phyloP scores from a whole-genome alignment of 2,329 filamentous ascomycete species.

The Diaporthe citrichinensis region DNA sequence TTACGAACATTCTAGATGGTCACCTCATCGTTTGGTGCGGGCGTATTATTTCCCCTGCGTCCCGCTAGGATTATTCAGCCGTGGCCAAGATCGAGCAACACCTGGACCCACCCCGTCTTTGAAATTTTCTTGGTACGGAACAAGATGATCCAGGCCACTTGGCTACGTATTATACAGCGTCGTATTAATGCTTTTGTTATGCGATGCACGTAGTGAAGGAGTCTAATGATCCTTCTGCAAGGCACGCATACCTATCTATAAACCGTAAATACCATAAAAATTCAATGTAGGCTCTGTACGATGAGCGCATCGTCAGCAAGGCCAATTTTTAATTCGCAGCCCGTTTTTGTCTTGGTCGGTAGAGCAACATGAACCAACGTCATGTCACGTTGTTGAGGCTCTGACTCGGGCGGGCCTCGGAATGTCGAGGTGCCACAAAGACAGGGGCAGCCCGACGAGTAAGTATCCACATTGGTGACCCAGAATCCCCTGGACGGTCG shows the following conservation, averaged over 20 bases:
- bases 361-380: background rate
- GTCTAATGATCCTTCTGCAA: conserved; percentile 8
- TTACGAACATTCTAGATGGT: conserved; percentile 28
- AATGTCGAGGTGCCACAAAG: conserved; percentile 23
- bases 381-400: conserved; percentile 19
- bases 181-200: background rate
- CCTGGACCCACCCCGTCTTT: background rate
- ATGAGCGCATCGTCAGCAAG: background rate
- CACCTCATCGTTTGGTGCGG: background rate
- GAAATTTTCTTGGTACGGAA: conserved; percentile 9
- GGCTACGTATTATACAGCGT: background rate
- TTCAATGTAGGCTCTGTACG: no score
- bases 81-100: background rate
- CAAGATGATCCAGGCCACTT: background rate
- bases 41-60: conserved; percentile 24
- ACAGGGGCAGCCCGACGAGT: conserved; percentile 12
- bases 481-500: conserved; percentile 6
- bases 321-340: no score
- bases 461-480: conserved; percentile 8
- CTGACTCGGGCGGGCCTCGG: conserved; percentile 24
- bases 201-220: background rate
- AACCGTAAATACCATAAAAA: background rate
- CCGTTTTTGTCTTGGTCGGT: background rate
- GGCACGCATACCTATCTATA: background rate
- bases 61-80: conserved; percentile 24